Evolutionary conservation across 805 yeast genomes (phyloP).

Genomic region (Metschnikowia anglica): DNA sequence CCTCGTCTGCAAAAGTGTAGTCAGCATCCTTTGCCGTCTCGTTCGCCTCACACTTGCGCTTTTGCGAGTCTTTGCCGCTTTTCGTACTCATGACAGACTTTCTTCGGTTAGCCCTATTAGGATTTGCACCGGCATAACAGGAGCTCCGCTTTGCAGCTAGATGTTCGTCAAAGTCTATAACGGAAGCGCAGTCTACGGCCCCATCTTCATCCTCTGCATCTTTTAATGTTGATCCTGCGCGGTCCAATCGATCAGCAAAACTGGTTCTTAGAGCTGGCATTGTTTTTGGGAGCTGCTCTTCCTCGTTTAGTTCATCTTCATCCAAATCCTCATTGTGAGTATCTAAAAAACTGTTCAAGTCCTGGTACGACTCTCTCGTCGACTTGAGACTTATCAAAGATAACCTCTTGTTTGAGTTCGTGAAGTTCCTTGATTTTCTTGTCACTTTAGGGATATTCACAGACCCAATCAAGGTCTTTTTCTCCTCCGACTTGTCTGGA

Average conservation of each 20-base stretch:
- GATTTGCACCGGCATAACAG: constrained; percentile 33
- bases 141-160: constrained; percentile 39
- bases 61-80: constrained; percentile 20
- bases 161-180: constrained; percentile 43
- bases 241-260: constrained; percentile 43
- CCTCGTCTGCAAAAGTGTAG: constrained; percentile 19
- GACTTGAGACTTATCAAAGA: constrained; percentile 74
- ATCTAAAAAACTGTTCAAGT: constrained; percentile 46
- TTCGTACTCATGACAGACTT: constrained; percentile 5
- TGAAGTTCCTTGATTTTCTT: constrained; percentile 61
- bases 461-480: constrained; percentile 52
- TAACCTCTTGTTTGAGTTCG: constrained; percentile 62
- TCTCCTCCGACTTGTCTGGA: constrained; percentile 2
- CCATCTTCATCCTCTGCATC: constrained; percentile 29
- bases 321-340: constrained; percentile 25
- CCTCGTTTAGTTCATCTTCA: constrained; percentile 24
- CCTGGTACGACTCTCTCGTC: constrained; percentile 61
- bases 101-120: constrained; percentile 30
- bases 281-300: constrained; percentile 15
- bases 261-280: constrained; percentile 37
- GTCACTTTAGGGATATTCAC: constrained; percentile 70
- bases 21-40: constrained; percentile 23
- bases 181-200: constrained; percentile 38
- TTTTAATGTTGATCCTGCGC: constrained; percentile 30
- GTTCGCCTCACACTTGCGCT: constrained; percentile 1